Base-by-base conservation (phyloP, 2,329 filamentous ascomycete genomes). In the Calonectria hawksworthii region DNA sequence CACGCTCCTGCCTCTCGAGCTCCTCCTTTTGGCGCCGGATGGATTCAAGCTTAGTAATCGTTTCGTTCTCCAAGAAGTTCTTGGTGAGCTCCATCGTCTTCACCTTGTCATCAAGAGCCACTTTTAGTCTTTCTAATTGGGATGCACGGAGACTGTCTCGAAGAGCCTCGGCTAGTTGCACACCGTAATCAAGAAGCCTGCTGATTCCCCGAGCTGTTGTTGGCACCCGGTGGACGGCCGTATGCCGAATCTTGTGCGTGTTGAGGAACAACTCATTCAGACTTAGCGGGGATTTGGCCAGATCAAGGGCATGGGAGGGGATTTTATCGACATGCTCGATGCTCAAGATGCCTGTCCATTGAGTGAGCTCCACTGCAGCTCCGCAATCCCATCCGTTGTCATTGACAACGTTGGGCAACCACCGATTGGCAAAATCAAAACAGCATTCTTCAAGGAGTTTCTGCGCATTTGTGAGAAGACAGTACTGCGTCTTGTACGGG, bases 351-450 rank as follows among this genome's bases (percentile, higher is more conserved):
- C 18, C 47, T 8, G 36, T 61, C 67, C 67, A 69, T n/a, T 61
- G n/a, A 3, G 36, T 50, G 38, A 69, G 36, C 38, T 69, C 67
- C 6, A 69, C 67, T n/a, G 67, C 67, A 21, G 67, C 52, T 21
- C 38, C 36, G 18, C 67, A 69, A 7, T 69, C 67, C 67, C 67
- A 69, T 21, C 28, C 52, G 14, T 61, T 34, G 16, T 61, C 38
- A 2, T 34, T 54, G 14, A 61, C 52, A 14, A 69, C 18, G 28
- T 61, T 47, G 11, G 67, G 67, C 13, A 69, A 54, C 67, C 67
- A 69, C 26, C 51, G 34, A 23, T 18, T 11, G 26, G 67, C 67
- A 61, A 69, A 69, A 13, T 69, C 67, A 54, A 61, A 69, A n/a
- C 67, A 69, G 8, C 52, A 50, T 23, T 69, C 67, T 34, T 69